Conservation (phyloP, 2,329 filamentous ascomycete genomes). For the Phoma herbarum region DNA sequence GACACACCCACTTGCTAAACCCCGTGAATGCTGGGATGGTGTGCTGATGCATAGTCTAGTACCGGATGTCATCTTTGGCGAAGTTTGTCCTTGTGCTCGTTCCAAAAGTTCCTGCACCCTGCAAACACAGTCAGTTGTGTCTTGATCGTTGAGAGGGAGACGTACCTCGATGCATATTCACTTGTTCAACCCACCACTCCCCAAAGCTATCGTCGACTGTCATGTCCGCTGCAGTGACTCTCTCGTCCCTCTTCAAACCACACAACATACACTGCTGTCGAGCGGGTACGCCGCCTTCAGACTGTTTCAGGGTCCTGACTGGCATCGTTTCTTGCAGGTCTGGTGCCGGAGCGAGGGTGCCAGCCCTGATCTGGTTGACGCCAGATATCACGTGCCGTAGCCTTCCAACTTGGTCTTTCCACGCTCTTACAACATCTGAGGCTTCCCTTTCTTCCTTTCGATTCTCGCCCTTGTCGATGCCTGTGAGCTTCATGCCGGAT, state of each 20-base stretch:
- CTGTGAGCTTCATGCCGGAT: conserved; percentile 90
- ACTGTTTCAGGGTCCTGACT: conserved; percentile 68
- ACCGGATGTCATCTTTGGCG: conserved; percentile 71
- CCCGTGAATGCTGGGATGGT: not conserved
- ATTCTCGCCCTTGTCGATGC: conserved; percentile 84
- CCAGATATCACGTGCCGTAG: conserved; percentile 76
- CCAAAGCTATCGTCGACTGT: conserved; percentile 89
- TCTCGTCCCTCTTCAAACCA: conserved; percentile 86
- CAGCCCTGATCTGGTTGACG: conserved; percentile 61
- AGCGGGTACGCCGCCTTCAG: conserved; percentile 75
- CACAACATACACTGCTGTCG: conserved; percentile 83
- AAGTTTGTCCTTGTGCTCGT: conserved; percentile 74
- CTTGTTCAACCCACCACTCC: conserved; percentile 90
- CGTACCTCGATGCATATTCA: conserved; percentile 70
- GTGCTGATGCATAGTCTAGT: conserved; percentile 1
- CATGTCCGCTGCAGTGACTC: conserved; percentile 77
- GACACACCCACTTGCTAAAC: conserved; percentile 1
- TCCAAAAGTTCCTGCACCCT: conserved; percentile 86
- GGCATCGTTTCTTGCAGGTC: conserved; percentile 75
- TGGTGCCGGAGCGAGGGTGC: conserved; percentile 64
- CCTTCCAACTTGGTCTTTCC: conserved; percentile 78
- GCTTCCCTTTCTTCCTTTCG: conserved; percentile 85
- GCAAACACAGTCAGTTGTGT: conserved; percentile 34
- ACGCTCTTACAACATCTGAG: conserved; percentile 76
- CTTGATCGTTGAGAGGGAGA: not conserved